Percentiles rank a stretch among this genome's conserved stretches.
Conservation (phyloP, 139 green algal genomes). For the Mesotaenium endlicherianum region DNA sequence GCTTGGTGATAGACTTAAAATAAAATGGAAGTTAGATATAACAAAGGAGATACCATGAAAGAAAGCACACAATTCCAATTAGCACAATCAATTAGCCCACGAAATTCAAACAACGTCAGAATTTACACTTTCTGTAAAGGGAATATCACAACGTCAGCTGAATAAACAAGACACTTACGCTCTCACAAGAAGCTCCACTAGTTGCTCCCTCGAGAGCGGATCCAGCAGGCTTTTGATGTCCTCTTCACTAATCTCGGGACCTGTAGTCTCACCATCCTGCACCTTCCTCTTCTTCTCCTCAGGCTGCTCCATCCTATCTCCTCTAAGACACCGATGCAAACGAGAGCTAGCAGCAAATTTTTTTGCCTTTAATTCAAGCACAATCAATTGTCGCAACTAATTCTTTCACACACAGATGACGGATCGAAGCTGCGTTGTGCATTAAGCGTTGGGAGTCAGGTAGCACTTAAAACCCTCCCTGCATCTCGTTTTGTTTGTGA, state of each 20-base stretch:
- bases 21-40: not conserved
- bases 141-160: not conserved
- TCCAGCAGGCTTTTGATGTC: constrained; percentile 36
- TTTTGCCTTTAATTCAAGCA: no score
- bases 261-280: constrained; percentile 1
- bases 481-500: no score
- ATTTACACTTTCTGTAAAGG: not conserved
- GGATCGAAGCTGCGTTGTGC: no score
- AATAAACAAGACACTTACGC: constrained; percentile 19
- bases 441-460: no score
- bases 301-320: constrained; percentile 8
- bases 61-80: not conserved
- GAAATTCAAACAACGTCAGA: constrained; percentile 6
- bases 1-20: not conserved
- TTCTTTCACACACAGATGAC: no score
- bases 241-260: not conserved
- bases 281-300: constrained; percentile 42
- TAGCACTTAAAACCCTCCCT: no score
- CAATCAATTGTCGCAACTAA: no score
- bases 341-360: no score
- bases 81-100: not conserved
- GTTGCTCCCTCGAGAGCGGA: constrained; percentile 29
- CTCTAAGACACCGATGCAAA: no score
- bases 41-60: not conserved
- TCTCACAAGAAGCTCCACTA: constrained; percentile 35